Percentiles rank a stretch among this genome's conserved stretches.
Conservation (phyloP, 2,329 filamentous ascomycete species). For the Epichloe elymi region DNA sequence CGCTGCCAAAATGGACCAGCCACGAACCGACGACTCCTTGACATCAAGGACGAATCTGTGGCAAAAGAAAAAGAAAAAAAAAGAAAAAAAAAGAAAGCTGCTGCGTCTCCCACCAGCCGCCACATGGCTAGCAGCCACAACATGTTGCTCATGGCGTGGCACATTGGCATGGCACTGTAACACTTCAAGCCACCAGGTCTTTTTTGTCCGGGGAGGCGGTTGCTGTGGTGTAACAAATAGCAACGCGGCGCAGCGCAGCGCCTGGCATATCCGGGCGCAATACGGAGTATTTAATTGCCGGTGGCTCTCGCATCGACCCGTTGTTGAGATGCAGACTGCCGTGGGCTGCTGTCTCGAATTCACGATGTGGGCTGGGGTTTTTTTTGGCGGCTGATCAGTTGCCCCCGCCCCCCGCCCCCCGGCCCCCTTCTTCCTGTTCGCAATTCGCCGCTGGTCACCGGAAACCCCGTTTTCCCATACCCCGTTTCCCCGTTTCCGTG, state of each 20-base stretch:
- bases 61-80: too few relatives aligned
- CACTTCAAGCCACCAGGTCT: background rate
- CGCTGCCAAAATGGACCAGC: background rate
- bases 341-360: background rate
- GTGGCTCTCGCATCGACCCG: background rate
- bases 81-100: background rate
- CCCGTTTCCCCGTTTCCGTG: too few relatives aligned
- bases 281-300: background rate
- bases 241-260: background rate
- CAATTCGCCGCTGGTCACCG: too few relatives aligned
- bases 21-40: background rate
- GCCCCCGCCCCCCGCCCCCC: too few relatives aligned
- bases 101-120: background rate
- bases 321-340: background rate
- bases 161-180: background rate
- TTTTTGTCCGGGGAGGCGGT: background rate
- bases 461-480: too few relatives aligned
- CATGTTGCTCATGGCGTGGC: background rate
- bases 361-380: background rate
- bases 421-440: too few relatives aligned
- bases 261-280: too few relatives aligned
- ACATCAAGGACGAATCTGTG: background rate
- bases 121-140: background rate
- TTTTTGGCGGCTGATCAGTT: too few relatives aligned
- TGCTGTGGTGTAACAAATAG: background rate